Evolutionary conservation across 2,329 filamentous ascomycete species (phyloP).

Genomic region (Fusarium udum): DNA sequence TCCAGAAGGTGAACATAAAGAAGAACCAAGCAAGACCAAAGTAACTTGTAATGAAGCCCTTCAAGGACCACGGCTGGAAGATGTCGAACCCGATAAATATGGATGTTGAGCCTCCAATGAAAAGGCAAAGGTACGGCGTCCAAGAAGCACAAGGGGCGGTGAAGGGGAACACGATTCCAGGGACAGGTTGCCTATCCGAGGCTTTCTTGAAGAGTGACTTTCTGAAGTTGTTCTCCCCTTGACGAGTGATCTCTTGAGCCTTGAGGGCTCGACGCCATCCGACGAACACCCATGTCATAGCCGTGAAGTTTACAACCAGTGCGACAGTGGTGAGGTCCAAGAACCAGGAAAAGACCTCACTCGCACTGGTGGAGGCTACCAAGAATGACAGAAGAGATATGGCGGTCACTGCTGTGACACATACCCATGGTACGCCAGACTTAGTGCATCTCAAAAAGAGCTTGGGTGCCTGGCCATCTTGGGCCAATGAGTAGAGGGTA

Average conservation of each 20-base stretch:
- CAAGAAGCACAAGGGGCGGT: background rate
- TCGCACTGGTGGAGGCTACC: background rate
- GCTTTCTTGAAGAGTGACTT: background rate
- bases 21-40: background rate
- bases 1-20: background rate
- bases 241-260: background rate
- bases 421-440: background rate
- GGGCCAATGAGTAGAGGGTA: background rate
- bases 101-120: background rate
- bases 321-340: background rate
- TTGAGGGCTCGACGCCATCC: background rate
- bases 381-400: background rate
- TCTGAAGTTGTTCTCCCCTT: background rate
- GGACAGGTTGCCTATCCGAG: background rate
- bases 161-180: background rate
- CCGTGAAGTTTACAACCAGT: background rate
- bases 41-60: background rate
- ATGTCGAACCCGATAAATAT: background rate
- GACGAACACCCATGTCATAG: background rate
- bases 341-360: background rate
- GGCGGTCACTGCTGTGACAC: background rate
- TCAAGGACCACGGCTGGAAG: background rate
- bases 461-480: background rate
- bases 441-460: background rate
- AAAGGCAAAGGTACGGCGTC: background rate